Evolutionary conservation across 352 stramenopile species (phyloP), one percentile per base, ranked within the genome.

Genomic region (Pythium folliculosum): DNA sequence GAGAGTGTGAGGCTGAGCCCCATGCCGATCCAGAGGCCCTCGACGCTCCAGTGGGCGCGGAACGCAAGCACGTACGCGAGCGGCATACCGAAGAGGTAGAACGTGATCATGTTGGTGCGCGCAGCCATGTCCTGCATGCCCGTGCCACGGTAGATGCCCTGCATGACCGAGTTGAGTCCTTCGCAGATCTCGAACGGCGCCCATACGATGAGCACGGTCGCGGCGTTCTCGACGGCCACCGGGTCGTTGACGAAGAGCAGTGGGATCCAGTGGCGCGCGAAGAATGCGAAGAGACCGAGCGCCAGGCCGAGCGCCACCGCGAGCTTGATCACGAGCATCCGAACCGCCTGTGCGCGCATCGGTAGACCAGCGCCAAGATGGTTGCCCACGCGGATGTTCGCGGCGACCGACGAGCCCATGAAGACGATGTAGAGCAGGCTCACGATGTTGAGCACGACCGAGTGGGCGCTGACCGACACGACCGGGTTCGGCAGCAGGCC

Each of bases 1-100:
- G 74, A 80, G 12, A 75, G 27, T 35, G 61, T 71, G 17, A 93
- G 76, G 40, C 84, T 86, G 10, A 77, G 35, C 16, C 82, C 86
- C 54, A 95, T 92, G 45, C 89, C 87, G 13, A 90, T 59, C 89
- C 89, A 96, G 43, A 96, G 66, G 3, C 89, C 89, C 61, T 89
- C 84, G 40, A 92, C 69, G 40, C 75, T 73, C 48, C 74, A 80
- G 1, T 63, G 45, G 23, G 72, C 78, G 14, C 70, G 56, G 62
- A 96, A 86, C 16, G 79, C 86, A 2, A 93, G 60, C 9, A 92
- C 22, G 10, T 77, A 88, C 1, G 73, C 81, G 21, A 92, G 35
- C 14, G 89, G 87, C 22, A 96, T 80, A n/a, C 87, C 87, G 48
- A 94, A 77, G 0, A 73, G 60, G 63, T 95, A 95, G 70, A 90